Evolutionary conservation across 1,284 basidiomycete genomes (phyloP).

Genomic region (Papiliotrema flavescens): DNA sequence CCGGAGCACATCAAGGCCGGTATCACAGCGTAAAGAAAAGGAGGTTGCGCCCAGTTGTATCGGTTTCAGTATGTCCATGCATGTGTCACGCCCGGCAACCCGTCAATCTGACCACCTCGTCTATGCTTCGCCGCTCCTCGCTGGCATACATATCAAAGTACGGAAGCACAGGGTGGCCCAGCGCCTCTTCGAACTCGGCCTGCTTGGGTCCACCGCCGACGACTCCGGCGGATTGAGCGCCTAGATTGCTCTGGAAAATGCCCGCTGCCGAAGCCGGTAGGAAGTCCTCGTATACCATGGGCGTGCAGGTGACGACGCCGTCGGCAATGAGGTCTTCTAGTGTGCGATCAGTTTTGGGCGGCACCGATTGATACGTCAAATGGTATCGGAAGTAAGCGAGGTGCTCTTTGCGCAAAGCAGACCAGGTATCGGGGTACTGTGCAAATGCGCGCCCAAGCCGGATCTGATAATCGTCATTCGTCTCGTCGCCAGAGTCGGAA

Average conservation of each 20-base stretch:
- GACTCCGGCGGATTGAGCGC: conserved; percentile 6
- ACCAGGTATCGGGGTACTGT: conserved; percentile 36
- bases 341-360: neutral
- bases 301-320: conserved; percentile 36
- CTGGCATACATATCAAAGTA: conserved; percentile 25
- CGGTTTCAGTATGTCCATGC: too few species aligned
- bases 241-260: conserved; percentile 50
- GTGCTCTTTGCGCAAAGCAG: conserved; percentile 22
- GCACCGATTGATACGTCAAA: conserved; percentile 5
- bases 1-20: conserved; percentile 13
- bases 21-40: too few species aligned
- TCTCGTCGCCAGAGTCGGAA: conserved; percentile 19
- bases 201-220: neutral
- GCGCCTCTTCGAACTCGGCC: conserved; percentile 19
- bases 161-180: conserved; percentile 20
- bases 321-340: conserved; percentile 29
- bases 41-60: too few species aligned
- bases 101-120: conserved; percentile 6
- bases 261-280: conserved; percentile 50
- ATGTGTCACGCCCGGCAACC: neutral
- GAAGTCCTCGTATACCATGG: conserved; percentile 51
- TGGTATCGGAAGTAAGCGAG: conserved; percentile 41
- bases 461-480: conserved; percentile 37
- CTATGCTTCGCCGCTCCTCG: conserved; percentile 14
- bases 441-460: conserved; percentile 24